Evolutionary conservation across 345 rosid genomes (phyloP), one percentile per base, ranked within the genome.

Genomic region (Bruguiera gymnorhiza): DNA sequence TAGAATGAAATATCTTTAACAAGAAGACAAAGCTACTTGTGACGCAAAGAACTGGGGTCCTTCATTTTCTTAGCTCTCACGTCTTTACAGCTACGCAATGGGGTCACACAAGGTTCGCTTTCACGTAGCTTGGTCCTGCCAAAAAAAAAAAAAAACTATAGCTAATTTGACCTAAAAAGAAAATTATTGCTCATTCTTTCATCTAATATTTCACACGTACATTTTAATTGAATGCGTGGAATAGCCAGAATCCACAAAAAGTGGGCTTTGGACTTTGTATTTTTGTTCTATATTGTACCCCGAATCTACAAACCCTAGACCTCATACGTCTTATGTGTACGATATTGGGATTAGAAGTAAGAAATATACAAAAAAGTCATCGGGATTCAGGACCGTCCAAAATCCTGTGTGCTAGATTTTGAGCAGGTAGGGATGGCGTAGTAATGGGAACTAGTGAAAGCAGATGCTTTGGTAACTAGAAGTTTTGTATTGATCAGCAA

Each of bases 361-460:
- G 43, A 20, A 52, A 65, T 10, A 19, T n/a, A 66, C 18, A 32
- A 54, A 70, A 27, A 50, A 10, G 50, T 11, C 21, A 69, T 16
- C 3, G 8, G 20, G 50, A 21, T 32, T 23, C 3, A 26, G 20
- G 32, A 21, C 51, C 65, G 21, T 30, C 60, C 32, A 56, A 60
- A 48, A 9, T 24, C 8, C 55, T 54, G 74, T 20, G 37, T 36
- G 62, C 55, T 37, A 54, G 74, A 63, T 70, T 70, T 70, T 36
- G 53, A 36, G 55, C 74, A 63, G 8, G 74, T 53, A 37, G 74
- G 74, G 68, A 70, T 70, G 30, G 54, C 37, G 54, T 63, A 18
- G 27, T 52, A 52, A 36, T 26, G 62, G 53, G 10, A 62, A 36
- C 26, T 32, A 46, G 21, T 48, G 13, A 43, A 36, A 6, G 10